Percentiles rank a stretch among this genome's conserved stretches.
These are phyloP conservation scores for Acrasis kona DNA, from an alignment of 78 protist species.

Conservation along the genomic window DNA sequence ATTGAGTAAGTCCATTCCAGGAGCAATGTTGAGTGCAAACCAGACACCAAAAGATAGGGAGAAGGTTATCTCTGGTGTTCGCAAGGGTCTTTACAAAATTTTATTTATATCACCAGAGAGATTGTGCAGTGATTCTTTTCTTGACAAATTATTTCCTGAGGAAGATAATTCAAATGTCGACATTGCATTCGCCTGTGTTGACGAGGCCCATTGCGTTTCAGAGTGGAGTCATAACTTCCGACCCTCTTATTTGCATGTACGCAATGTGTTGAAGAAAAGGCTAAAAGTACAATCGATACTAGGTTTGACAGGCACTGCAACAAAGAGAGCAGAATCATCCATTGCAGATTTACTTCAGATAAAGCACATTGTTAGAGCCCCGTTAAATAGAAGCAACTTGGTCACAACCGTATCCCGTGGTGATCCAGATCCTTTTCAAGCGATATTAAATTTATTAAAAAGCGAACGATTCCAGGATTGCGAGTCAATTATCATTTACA, in stretches of 20 bases:
- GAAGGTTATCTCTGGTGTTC: background rate
- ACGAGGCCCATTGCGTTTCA: conserved; percentile 79
- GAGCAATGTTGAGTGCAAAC: background rate
- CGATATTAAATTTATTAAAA: background rate
- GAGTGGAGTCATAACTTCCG: conserved; percentile 87
- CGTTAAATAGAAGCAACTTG: background rate
- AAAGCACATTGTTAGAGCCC: background rate
- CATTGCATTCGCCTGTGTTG: conserved; percentile 52
- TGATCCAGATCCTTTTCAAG: background rate
- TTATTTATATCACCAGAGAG: conserved; percentile 64
- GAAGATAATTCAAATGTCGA: conserved; percentile 1
- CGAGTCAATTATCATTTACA: background rate
- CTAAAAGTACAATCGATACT: background rate
- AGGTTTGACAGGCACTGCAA: conserved; percentile 14
- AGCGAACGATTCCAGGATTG: background rate
- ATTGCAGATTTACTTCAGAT: background rate
- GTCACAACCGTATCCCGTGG: background rate
- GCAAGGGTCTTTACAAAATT: background rate
- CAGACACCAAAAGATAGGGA: background rate
- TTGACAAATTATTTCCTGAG: background rate
- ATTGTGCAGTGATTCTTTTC: background rate
- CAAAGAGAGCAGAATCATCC: background rate
- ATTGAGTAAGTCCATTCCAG: conserved; percentile 3
- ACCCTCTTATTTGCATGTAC: conserved; percentile 8
- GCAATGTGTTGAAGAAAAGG: background rate